phyloP scores from a whole-genome alignment of 768 basidiomycete genomes.

The Amanita rimosa region DNA sequence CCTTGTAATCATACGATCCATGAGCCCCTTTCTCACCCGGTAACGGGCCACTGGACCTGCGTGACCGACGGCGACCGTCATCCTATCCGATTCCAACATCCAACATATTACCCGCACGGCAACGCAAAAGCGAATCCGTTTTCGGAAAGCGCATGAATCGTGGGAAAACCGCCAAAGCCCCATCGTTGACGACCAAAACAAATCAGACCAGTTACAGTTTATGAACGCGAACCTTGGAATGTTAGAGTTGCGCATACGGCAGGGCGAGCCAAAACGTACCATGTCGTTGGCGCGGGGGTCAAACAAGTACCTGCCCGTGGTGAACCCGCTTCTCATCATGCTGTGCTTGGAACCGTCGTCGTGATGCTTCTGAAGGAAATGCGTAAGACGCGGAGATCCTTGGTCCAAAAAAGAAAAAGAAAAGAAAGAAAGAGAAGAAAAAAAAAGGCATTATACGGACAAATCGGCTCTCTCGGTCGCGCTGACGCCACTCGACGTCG shows the following conservation, averaged over 20 bases:
- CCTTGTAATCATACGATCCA: background rate
- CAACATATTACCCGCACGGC: too few species aligned
- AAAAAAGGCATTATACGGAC: background rate
- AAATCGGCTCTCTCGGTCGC: background rate
- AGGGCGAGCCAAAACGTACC: constrained; percentile 2
- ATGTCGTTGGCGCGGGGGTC: constrained; percentile 1
- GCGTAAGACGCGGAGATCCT: background rate
- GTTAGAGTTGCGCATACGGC: constrained; percentile 4
- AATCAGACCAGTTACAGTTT: background rate
- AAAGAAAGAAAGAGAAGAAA: background rate
- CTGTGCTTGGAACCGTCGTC: background rate
- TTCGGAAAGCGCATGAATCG: background rate
- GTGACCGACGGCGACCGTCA: background rate
- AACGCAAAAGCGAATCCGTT: too few species aligned
- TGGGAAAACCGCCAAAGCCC: background rate
- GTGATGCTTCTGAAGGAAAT: background rate
- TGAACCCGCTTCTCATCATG: background rate
- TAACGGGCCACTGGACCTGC: background rate
- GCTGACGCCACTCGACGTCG: background rate
- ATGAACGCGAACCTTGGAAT: constrained; percentile 6
- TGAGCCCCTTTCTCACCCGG: background rate
- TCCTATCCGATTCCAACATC: background rate
- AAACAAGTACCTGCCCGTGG: background rate
- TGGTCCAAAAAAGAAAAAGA: too few species aligned
- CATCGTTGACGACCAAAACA: background rate